Conservation (phyloP, 2,329 filamentous ascomycete species). For the Fusarium siculi region DNA sequence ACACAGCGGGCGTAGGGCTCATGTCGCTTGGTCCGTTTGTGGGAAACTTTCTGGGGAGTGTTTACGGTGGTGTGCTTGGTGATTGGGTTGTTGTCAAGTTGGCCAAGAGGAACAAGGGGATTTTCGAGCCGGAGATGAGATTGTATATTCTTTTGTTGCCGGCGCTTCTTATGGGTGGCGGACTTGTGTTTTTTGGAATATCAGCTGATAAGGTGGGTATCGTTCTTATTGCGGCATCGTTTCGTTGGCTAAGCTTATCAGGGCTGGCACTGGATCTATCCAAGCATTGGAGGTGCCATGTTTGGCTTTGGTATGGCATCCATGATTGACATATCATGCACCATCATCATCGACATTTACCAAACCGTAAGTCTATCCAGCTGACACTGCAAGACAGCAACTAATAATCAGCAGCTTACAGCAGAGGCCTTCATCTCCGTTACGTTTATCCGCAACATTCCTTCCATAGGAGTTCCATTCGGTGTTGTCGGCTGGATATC, state of each 20-base stretch:
- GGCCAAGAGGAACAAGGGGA: slow-evolving; percentile 51
- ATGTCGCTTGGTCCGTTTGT: slow-evolving; percentile 48
- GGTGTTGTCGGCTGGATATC: slow-evolving; percentile 45
- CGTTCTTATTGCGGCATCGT: fast-evolving
- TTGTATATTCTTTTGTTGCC: slow-evolving; percentile 47
- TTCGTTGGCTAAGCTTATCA: slow-evolving; percentile 8
- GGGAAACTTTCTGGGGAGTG: slow-evolving; percentile 51
- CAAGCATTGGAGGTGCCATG: slow-evolving; percentile 49
- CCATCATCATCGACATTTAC: slow-evolving; percentile 51
- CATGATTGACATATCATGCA: slow-evolving; percentile 50
- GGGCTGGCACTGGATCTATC: slow-evolving; percentile 56
- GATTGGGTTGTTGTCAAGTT: slow-evolving; percentile 52
- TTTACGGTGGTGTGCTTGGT: slow-evolving; percentile 53
- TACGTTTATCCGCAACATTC: slow-evolving; percentile 46
- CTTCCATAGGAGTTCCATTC: slow-evolving; percentile 45
- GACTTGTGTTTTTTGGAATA: slow-evolving; percentile 52
- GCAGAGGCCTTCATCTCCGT: slow-evolving; percentile 47
- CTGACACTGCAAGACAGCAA: fast-evolving
- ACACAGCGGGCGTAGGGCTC: slow-evolving; percentile 38
- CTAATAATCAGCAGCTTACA: slow-evolving; percentile 4
- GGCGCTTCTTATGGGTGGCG: slow-evolving; percentile 47
- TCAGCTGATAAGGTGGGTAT: slow-evolving; percentile 48
- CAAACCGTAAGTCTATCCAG: slow-evolving; percentile 9
- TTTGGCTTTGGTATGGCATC: slow-evolving; percentile 53
- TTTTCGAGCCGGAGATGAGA: slow-evolving; percentile 58